phyloP scores from a whole-genome alignment of 495 filamentous ascomycete genomes.

The Annulohypoxylon moriforme region DNA sequence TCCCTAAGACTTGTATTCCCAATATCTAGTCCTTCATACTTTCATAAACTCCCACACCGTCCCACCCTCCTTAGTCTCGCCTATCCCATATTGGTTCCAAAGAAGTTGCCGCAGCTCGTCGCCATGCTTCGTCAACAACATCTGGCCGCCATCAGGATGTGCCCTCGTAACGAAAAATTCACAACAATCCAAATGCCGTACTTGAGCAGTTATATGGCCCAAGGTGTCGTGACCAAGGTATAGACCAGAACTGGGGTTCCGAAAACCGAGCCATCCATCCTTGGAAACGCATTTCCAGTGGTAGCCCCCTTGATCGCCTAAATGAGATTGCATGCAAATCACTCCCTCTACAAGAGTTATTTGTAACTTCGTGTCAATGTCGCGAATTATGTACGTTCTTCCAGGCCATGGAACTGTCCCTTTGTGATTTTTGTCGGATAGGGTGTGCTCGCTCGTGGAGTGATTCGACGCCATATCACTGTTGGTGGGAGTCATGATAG shows the following conservation, averaged over 20 bases:
- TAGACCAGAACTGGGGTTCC: slow-evolving; percentile 37
- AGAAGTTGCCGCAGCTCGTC: background rate
- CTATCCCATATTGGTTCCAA: background rate
- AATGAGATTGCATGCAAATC: slow-evolving; percentile 38
- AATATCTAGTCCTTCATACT: background rate
- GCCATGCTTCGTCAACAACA: background rate
- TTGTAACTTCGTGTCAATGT: slow-evolving; percentile 31
- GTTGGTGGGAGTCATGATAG: background rate
- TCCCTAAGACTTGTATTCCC: background rate
- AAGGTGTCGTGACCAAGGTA: slow-evolving; percentile 46
- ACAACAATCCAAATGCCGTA: background rate
- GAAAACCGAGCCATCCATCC: slow-evolving; percentile 55
- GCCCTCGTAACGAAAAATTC: slow-evolving; percentile 17
- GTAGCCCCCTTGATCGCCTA: slow-evolving; percentile 47
- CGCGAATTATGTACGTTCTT: slow-evolving; percentile 47
- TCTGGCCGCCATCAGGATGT: slow-evolving; percentile 8
- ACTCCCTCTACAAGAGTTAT: slow-evolving; percentile 49
- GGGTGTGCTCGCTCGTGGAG: background rate
- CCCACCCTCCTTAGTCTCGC: background rate
- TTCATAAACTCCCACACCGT: slow-evolving; percentile 24
- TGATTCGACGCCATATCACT: background rate
- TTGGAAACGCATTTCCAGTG: slow-evolving; percentile 53
- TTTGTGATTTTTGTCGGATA: background rate
- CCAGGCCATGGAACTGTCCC: slow-evolving; percentile 36
- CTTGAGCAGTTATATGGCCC: background rate